Conservation (phyloP, 176 grass and related monocot species). For the Metroxylon sagu region DNA sequence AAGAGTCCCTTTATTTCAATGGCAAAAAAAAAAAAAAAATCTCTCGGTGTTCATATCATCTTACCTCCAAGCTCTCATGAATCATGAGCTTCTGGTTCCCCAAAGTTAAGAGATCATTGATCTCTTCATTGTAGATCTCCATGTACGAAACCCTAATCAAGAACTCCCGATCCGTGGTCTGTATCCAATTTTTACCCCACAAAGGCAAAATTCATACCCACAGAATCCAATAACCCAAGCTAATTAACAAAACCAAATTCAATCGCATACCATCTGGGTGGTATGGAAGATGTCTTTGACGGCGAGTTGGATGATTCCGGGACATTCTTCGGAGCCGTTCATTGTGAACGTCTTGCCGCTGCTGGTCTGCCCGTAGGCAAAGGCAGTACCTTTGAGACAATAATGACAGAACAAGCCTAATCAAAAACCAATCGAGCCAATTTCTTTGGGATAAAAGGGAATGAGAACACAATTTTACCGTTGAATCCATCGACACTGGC, state of each 20-base stretch:
- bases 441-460: neutral
- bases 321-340: constrained; percentile 53
- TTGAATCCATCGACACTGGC: constrained; percentile 82
- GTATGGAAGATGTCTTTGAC: constrained; percentile 67
- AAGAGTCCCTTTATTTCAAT: neutral
- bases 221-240: too few species aligned
- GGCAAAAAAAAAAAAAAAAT: neutral
- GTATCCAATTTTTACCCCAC: neutral
- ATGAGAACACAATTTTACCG: constrained; percentile 19
- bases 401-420: neutral
- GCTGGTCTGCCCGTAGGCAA: constrained; percentile 96
- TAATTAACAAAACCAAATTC: neutral
- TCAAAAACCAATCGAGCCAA: too few species aligned
- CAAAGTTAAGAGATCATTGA: constrained; percentile 68
- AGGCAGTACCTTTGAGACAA: constrained; percentile 44
- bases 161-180: constrained; percentile 67
- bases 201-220: too few species aligned
- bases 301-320: constrained; percentile 71
- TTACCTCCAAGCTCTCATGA: constrained; percentile 82
- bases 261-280: constrained; percentile 38
- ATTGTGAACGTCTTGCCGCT: constrained; percentile 97
- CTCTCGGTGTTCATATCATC: neutral
- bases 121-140: constrained; percentile 99
- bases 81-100: constrained; percentile 61
- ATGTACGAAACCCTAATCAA: constrained; percentile 93